Evolutionary conservation across 495 filamentous ascomycete genomes (phyloP), one percentile per base, ranked within the genome.

Genomic region (Lepraria neglecta): DNA sequence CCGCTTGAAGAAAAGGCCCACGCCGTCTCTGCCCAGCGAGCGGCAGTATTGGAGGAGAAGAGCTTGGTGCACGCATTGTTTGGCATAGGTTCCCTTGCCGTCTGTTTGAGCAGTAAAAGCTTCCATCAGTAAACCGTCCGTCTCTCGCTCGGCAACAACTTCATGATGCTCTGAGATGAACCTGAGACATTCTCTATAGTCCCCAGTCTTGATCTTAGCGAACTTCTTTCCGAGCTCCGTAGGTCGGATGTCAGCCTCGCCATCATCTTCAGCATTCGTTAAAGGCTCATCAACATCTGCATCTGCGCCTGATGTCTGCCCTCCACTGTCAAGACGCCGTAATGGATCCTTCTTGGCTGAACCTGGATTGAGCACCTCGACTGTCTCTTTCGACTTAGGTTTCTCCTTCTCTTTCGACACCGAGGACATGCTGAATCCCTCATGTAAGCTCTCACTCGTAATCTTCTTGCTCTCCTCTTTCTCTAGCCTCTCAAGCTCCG

Each of bases 11-110:
- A 98, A 98, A 11, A 98, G 74, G 28, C 83, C 80, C 7, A 97
- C 89, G 5, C 95, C 94, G 69, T 97, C 92, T 44, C 81, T 82
- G 56, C 92, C 92, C 6, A 98, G 78, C 15, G 88, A 85, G 24
- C 91, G 83, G 76, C 94, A 98, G 76, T 97, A 98, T 73, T 97
- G 95, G 30, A 97, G 74, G 24, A 98, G 78, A 11, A 98, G 78
- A 12, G 85, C 92, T 71, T 97, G 91, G 74, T 98, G 94, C 35
- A 98, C 92, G 73, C 89, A 97, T 72, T 92, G 88, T 38, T 87
- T 84, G 10, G 91, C 86, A 65, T 87, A 87, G 6, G 87, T 86
- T 27, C 87, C 84, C 58, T 87, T 83, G 45, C 85, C 84, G 60
- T 87, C 85, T 47, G 90, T 80, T 67, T 91, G 86, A 7, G 82